Conservation (phyloP, 805 yeast species). For the Teunomyces kruisii region DNA sequence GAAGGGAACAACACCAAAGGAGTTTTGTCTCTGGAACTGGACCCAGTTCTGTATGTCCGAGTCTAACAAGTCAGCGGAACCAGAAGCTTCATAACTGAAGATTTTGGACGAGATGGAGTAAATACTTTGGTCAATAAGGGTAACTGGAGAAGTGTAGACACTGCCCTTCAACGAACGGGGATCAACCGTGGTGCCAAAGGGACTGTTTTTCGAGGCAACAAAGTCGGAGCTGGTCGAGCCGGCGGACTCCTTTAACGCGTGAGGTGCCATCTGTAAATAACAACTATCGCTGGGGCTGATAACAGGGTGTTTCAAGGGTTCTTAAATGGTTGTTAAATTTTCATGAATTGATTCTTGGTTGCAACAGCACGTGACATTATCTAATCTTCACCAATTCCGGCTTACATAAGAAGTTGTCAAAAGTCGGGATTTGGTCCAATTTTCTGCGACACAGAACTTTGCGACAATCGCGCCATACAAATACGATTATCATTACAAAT, state of each 20-base stretch:
- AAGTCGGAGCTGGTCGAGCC: background rate
- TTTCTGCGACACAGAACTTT: background rate
- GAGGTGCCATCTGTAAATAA: slow-evolving; percentile 5
- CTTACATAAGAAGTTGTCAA: background rate
- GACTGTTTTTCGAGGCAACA: slow-evolving; percentile 22
- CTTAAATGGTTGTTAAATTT: slow-evolving; percentile 2
- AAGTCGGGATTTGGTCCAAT: background rate
- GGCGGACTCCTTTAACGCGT: slow-evolving; percentile 3
- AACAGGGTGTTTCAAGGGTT: background rate
- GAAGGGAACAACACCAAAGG: slow-evolving; percentile 58
- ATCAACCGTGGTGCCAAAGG: slow-evolving; percentile 64
- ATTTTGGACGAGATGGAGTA: slow-evolving; percentile 52
- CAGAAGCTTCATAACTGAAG: slow-evolving; percentile 69
- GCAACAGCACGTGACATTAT: slow-evolving; percentile 5
- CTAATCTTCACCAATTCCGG: background rate
- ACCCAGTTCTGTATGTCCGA: slow-evolving; percentile 62
- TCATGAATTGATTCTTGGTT: background rate
- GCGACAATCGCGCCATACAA: slow-evolving; percentile 2
- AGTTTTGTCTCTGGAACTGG: slow-evolving; percentile 48
- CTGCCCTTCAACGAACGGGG: slow-evolving; percentile 50
- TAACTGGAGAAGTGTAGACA: slow-evolving; percentile 53
- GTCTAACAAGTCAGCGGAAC: slow-evolving; percentile 62
- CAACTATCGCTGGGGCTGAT: background rate
- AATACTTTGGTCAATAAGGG: slow-evolving; percentile 54
- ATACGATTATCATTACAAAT: background rate